Conservation (phyloP, 1,284 basidiomycete species). For the Apiotrichum siamense region DNA sequence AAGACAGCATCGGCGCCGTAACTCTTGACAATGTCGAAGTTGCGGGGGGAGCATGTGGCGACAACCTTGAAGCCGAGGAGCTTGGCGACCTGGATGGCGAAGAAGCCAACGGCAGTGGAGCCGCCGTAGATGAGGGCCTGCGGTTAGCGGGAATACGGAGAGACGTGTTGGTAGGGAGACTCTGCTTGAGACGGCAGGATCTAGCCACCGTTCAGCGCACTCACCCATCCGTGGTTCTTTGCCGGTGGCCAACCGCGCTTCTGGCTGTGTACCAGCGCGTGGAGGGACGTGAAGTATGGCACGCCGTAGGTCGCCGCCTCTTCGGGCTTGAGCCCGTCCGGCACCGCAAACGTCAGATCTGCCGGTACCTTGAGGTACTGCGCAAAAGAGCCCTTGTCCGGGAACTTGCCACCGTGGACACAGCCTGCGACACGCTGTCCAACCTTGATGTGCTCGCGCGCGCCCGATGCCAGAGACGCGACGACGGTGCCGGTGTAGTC, state of each 20-base stretch:
- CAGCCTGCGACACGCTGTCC: slow-evolving; percentile 52
- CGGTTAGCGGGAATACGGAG: background rate
- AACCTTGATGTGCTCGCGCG: slow-evolving; percentile 20
- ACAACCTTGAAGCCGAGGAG: slow-evolving; percentile 49
- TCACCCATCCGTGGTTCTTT: slow-evolving; percentile 21
- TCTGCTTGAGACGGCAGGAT: background rate
- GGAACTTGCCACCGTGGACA: slow-evolving; percentile 49
- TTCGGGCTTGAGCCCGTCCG: slow-evolving; percentile 29
- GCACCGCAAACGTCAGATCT: slow-evolving; percentile 25
- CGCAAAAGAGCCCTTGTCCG: slow-evolving; percentile 42
- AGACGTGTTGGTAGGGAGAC: background rate
- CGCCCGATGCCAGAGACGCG: slow-evolving; percentile 16
- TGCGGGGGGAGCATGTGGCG: slow-evolving; percentile 47
- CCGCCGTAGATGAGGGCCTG: slow-evolving; percentile 50
- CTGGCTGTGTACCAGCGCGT: slow-evolving; percentile 15
- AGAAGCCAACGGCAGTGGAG: slow-evolving; percentile 49
- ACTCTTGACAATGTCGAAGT: slow-evolving; percentile 46
- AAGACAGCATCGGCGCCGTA: slow-evolving; percentile 49
- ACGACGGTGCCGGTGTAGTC: slow-evolving; percentile 51
- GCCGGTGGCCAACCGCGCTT: slow-evolving; percentile 9
- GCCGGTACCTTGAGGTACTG: slow-evolving; percentile 46
- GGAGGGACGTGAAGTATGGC: slow-evolving; percentile 27
- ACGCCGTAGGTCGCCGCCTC: slow-evolving; percentile 49
- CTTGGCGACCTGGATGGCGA: slow-evolving; percentile 50
- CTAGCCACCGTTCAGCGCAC: background rate